These are phyloP conservation scores for Xylaria polymorpha DNA, from an alignment of 2,329 filamentous ascomycete genomes.

Conservation along the genomic window DNA sequence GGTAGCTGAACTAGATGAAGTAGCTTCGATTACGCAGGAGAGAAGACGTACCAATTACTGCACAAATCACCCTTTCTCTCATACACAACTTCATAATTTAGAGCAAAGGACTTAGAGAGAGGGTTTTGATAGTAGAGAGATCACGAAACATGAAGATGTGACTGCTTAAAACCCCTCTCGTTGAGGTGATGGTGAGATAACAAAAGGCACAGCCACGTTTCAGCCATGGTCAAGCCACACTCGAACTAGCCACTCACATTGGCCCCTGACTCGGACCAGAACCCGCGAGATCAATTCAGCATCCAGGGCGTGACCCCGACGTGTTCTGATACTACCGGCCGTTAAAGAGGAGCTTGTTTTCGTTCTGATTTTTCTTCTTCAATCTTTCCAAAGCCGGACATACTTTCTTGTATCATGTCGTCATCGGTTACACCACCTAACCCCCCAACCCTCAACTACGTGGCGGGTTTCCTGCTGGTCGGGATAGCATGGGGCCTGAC, in stretches of 20 bases:
- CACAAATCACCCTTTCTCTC: not conserved
- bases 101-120: not conserved
- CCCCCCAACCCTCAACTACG: slow-evolving; percentile 78
- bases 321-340: slow-evolving; percentile 4
- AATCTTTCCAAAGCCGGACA: not conserved
- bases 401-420: slow-evolving; percentile 39
- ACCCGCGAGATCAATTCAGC: not conserved
- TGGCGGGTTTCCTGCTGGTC: slow-evolving; percentile 89
- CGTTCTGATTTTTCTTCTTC: not conserved
- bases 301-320: not conserved
- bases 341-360: not conserved
- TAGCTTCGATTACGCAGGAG: not conserved
- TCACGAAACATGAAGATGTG: not conserved
- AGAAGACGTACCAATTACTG: not conserved
- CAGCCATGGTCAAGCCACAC: not conserved
- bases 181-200: not conserved
- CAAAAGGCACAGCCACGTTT: not conserved
- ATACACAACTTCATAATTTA: not conserved
- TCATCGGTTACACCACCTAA: slow-evolving; percentile 45
- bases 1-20: not conserved
- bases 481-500: slow-evolving; percentile 94
- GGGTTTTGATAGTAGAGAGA: not conserved
- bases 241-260: not conserved
- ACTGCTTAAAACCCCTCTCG: not conserved
- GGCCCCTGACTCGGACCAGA: not conserved